Conservation (phyloP, 23 red algal species). For the Gracilaria gracilis region DNA sequence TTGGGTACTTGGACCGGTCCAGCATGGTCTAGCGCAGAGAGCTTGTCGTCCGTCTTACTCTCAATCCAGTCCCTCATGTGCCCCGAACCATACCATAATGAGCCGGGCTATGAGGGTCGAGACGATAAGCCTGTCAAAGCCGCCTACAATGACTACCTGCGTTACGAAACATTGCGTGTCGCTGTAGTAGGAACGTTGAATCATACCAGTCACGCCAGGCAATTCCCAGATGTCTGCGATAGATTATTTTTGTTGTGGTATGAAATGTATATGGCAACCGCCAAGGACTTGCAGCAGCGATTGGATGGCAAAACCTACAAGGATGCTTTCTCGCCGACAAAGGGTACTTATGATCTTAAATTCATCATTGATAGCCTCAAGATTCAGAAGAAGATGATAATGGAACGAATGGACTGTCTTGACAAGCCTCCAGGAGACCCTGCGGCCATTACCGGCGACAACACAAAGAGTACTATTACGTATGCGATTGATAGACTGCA, state of each 20-base stretch:
- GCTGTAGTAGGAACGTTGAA: slow-evolving; percentile 70
- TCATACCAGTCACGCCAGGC: slow-evolving; percentile 43
- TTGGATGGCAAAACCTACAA: slow-evolving; percentile 58
- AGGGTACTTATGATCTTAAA: slow-evolving; percentile 48
- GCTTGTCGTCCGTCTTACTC: slow-evolving; percentile 80
- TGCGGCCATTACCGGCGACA: neutral
- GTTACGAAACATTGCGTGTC: slow-evolving; percentile 79
- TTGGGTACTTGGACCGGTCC: slow-evolving; percentile 87
- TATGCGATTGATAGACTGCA: slow-evolving; percentile 75
- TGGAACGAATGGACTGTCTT: slow-evolving; percentile 60
- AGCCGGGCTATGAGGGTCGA: slow-evolving; percentile 79
- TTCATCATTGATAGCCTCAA: slow-evolving; percentile 40
- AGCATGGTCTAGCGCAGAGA: slow-evolving; percentile 76
- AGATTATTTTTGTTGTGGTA: slow-evolving; percentile 73
- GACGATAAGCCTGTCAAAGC: slow-evolving; percentile 47
- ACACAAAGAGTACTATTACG: slow-evolving; percentile 1
- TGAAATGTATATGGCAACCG: slow-evolving; percentile 74
- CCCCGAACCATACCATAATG: slow-evolving; percentile 84
- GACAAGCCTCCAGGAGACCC: slow-evolving; percentile 34
- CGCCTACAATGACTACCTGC: slow-evolving; percentile 80
- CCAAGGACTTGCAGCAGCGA: slow-evolving; percentile 52
- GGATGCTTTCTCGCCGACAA: slow-evolving; percentile 60
- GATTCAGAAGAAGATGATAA: slow-evolving; percentile 45
- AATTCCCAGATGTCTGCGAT: slow-evolving; percentile 77
- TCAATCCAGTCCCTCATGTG: slow-evolving; percentile 93